phyloP scores from a whole-genome alignment of 2,329 filamentous ascomycete species.

The Apiospora phragmitis region DNA sequence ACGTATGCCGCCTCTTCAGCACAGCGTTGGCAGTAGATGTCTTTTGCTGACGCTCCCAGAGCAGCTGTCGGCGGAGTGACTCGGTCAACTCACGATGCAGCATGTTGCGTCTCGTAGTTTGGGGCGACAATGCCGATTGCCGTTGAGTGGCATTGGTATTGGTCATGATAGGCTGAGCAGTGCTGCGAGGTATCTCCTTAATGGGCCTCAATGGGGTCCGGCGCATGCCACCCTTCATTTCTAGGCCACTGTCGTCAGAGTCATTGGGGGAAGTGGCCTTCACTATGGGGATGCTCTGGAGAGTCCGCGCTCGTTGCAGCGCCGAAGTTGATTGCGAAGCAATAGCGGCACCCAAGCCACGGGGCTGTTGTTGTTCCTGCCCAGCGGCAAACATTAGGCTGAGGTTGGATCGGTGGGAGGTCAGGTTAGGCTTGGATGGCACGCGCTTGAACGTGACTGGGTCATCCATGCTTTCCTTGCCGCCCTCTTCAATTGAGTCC shows the following conservation, averaged over 20 bases:
- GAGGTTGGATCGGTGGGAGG: slow-evolving; percentile 83
- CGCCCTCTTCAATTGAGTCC: slow-evolving; percentile 76
- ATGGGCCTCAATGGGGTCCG: slow-evolving; percentile 52
- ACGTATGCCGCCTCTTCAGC: slow-evolving; percentile 85
- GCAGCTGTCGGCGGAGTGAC: slow-evolving; percentile 83
- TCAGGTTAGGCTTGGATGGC: slow-evolving; percentile 81
- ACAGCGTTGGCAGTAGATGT: slow-evolving; percentile 85
- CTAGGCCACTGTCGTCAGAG: slow-evolving; percentile 62
- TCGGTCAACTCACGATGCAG: slow-evolving; percentile 91
- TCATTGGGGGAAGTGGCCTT: slow-evolving; percentile 53
- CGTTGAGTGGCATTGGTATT: slow-evolving; percentile 65
- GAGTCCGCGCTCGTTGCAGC: slow-evolving; percentile 62
- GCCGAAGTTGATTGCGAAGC: slow-evolving; percentile 69
- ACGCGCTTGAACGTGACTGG: slow-evolving; percentile 84
- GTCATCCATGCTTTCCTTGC: slow-evolving; percentile 79
- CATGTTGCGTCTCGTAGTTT: slow-evolving; percentile 94
- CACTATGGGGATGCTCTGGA: slow-evolving; percentile 43
- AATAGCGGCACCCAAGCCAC: slow-evolving; percentile 46
- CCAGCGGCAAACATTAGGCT: slow-evolving; percentile 76
- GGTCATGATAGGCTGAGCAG: slow-evolving; percentile 67
- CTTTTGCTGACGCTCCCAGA: slow-evolving; percentile 96
- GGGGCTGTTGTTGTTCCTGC: slow-evolving; percentile 49
- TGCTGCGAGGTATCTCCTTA: slow-evolving; percentile 65
- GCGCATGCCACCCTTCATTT: slow-evolving; percentile 62
- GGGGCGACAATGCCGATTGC: slow-evolving; percentile 80